Base-by-base conservation (phyloP, 176 grass and related monocot species). In the Musa beccarii region DNA sequence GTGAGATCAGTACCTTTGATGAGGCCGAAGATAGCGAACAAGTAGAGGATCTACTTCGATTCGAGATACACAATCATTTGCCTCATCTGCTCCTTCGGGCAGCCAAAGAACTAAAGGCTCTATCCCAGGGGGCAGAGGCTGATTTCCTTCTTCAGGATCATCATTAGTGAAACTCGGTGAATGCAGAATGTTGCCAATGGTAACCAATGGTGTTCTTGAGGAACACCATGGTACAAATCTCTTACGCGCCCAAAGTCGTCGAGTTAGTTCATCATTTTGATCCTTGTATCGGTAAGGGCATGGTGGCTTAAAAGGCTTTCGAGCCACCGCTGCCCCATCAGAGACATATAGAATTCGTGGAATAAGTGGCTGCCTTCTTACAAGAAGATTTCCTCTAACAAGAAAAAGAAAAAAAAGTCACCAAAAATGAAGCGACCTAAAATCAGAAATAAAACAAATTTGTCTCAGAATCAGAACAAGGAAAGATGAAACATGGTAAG, bases 31-130 rank as follows among this genome's bases (percentile, higher is more conserved):
- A 79, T 86, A 92, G 69, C 80, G 78, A 79, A 99, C 90, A 79
- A 99, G 88, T 74, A 83, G 81, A 65, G 88, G 76, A 83, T 94
- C 90, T 62, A 99, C 95, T 71, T 92, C 88, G 6, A 94, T 92
- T 54, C 68, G 50, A 82, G 66, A 22, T 59, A 77, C 70, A 89
- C 77, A 63, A 24, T 11, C 73, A 68, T 89, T 92, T 83, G 88
- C 88, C 68, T 91, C 89, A 57, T 89, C 88, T 74, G 12, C 80
- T 52, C 67, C 86, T 68, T 89, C 84, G 12, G 69, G 59, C 76
- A 89, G 88, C 95, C 90, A 99, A 80, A 99, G 82, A 79, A 99
- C 74, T 66, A 99, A 90, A 87, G 90, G 91, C 23, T 99, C 88
- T 29, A 99, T 84, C 50, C 91, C 95, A 82, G 95, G 73, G 78